Evolutionary conservation across 2,329 filamentous ascomycete genomes (phyloP), one percentile per base, ranked within the genome.

Genomic region (Colletotrichum sojae): DNA sequence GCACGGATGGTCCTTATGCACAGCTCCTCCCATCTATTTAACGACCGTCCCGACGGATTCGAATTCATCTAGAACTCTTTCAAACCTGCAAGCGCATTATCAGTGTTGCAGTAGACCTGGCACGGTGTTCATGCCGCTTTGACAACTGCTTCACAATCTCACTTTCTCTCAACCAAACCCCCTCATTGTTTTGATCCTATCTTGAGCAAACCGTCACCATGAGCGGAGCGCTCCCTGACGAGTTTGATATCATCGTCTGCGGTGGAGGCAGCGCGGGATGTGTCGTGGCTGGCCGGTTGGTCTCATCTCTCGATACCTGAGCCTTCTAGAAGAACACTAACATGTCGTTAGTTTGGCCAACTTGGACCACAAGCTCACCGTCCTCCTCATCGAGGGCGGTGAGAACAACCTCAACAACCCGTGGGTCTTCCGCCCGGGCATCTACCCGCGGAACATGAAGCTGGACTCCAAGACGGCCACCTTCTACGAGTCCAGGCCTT

Each of bases 201-300:
- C 25, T 9, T 36, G 31, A 36, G 4, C 31, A 36, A 45, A 15
- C 56, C 55, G 43, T 27, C 52, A 75, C 70, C 20, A 82, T 82
- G 79, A 77, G 78, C 63, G 68, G 67, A 40, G 40, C 64, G 5
- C 76, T 94, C 71, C 91, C 92, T 43, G 91, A 94, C 68, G 92
- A 94, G 83, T 92, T 93, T 76, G 92, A 94, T 78, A 94, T 94
- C 74, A 94, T 94, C 74, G 91, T 94, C 36, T 92, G 90, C 73
- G 92, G 92, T 75, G 92, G 92, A 75, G 92, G 92, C 63, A 92
- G 90, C 77, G 89, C 86, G 71, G 90, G 85, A 39, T 88, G 85
- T 76, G 86, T 88, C n/a, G 84, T 88, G 49, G 86, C 86, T 61
- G 86, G 86, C 66, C 80, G 88, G 87, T 90, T 77, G 70, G 74